phyloP scores from a whole-genome alignment of 352 stramenopile genomes.

The Phytophthora ohioensis region DNA sequence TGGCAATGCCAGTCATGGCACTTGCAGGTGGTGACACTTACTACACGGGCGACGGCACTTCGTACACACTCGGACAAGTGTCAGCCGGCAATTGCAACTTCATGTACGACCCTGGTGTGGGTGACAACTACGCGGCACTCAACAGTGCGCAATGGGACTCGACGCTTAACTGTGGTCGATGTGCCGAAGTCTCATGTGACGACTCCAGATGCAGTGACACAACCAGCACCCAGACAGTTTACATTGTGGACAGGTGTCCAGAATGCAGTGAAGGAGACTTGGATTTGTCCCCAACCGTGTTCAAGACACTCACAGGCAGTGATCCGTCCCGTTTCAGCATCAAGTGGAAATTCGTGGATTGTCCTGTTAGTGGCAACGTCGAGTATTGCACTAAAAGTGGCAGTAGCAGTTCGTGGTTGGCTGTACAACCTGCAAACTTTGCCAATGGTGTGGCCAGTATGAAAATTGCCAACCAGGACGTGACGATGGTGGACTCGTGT shows the following conservation, averaged over 20 bases:
- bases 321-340: constrained; percentile 45
- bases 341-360: constrained; percentile 59
- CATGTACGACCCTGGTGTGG: constrained; percentile 51
- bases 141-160: constrained; percentile 65
- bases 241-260: constrained; percentile 70
- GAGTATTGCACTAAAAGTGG: constrained; percentile 54
- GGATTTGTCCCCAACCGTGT: constrained; percentile 51
- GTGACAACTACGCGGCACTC: constrained; percentile 67
- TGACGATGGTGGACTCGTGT: constrained; percentile 58
- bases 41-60: constrained; percentile 56
- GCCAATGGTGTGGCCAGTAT: constrained; percentile 39
- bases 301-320: constrained; percentile 51
- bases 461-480: constrained; percentile 55
- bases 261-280: constrained; percentile 67
- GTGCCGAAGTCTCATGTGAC: constrained; percentile 62
- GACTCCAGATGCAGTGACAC: constrained; percentile 56
- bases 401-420: constrained; percentile 52
- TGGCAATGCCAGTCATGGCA: constrained; percentile 21
- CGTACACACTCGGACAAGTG: constrained; percentile 50
- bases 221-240: constrained; percentile 46
- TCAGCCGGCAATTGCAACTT: constrained; percentile 69
- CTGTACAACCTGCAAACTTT: constrained; percentile 52
- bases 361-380: constrained; percentile 46
- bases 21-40: constrained; percentile 31
- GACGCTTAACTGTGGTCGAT: constrained; percentile 67